Base-by-base conservation (phyloP, 768 basidiomycete species). In the Mycena albidolilacea region DNA sequence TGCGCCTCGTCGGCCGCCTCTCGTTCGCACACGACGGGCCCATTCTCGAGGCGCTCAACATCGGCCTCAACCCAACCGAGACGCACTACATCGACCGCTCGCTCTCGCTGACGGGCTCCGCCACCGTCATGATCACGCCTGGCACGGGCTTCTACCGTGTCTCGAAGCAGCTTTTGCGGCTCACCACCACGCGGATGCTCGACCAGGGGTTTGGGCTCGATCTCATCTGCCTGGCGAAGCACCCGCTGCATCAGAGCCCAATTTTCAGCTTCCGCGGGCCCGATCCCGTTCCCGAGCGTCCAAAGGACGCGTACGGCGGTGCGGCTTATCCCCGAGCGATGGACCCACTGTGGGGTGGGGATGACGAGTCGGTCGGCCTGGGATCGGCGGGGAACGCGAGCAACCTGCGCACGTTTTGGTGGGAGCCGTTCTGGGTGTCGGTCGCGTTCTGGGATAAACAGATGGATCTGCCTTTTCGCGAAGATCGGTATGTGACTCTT, bases 31-130 rank as follows among this genome's bases (percentile, higher is more conserved):
- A 97, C 77, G 97, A 99, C 75, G 96, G 97, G 0, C 97, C 97
- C 50, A 87, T 99, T n/a, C 88, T 99, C 7, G 98, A 99, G 81
- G 96, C 96, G 1, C 87, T 99, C 64, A 99, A 99, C 78, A 88
- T 99, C 57, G 95, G 92, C 0, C 88, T 98, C 17, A 97, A 96
- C 78, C 95, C 97, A 0, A 93, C 93, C 17, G 97, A 99, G 82
- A 95, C 93, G 2, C 96, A 98, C 80, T 97, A 98, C 79, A 92
- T 99, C 75, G 98, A 99, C 80, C 92, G 98, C 21, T 98, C 97
- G 41, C 85, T 99, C 10, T 95, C 93, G 3, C 87, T 96, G 15
- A 99, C 97, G 0, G 97, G 97, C 23, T 83, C 92, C 0, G 90
- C 91, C 15, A 95, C 93, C 4, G 89, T 97, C 57, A 80, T 99